A percentile compares a stretch with the other conserved stretches of the same genome.
Conservation (phyloP, 75 land plant genomes). For the Azolla pinnata region DNA sequence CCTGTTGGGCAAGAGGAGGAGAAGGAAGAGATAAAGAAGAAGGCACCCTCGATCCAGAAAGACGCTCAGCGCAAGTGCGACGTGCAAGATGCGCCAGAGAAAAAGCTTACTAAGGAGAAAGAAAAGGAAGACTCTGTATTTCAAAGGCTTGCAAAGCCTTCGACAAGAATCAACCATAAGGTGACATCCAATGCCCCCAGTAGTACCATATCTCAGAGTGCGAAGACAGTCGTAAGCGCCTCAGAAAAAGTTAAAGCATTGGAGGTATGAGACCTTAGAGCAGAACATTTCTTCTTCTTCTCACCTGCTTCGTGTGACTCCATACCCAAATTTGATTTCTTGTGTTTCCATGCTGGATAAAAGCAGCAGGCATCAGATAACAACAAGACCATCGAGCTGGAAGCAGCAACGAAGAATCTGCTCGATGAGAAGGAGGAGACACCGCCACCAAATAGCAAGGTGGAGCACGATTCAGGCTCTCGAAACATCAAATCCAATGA, state of each 20-base stretch:
- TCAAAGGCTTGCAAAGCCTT: slow-evolving; percentile 13
- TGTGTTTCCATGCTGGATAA: not conserved
- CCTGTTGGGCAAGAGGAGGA: slow-evolving; percentile 33
- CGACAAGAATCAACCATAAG: slow-evolving; percentile 19
- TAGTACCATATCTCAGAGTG: slow-evolving; percentile 1
- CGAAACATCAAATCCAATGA: too few species aligned
- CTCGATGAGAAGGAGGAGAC: not conserved
- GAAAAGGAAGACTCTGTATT: slow-evolving; percentile 11
- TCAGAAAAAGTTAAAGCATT: slow-evolving; percentile 41
- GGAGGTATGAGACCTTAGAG: slow-evolving; percentile 34
- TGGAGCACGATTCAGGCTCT: too few species aligned
- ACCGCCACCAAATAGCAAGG: too few species aligned
- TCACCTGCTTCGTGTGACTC: not conserved
- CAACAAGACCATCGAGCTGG: slow-evolving; percentile 5
- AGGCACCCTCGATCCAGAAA: slow-evolving; percentile 28
- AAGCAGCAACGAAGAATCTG: not conserved
- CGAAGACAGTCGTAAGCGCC: slow-evolving; percentile 35
- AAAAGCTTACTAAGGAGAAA: slow-evolving; percentile 29
- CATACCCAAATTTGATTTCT: not conserved
- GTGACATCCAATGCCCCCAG: not conserved
- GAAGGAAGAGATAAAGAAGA: slow-evolving; percentile 42
- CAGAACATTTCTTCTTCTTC: not conserved
- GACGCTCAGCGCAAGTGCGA: slow-evolving; percentile 46
- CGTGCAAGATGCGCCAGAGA: slow-evolving; percentile 23
- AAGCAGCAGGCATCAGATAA: not conserved